Percentiles rank a stretch among this genome's conserved stretches.
Conservation (phyloP, 176 grass and related monocot genomes). For the Rhynchospora tenuis region DNA sequence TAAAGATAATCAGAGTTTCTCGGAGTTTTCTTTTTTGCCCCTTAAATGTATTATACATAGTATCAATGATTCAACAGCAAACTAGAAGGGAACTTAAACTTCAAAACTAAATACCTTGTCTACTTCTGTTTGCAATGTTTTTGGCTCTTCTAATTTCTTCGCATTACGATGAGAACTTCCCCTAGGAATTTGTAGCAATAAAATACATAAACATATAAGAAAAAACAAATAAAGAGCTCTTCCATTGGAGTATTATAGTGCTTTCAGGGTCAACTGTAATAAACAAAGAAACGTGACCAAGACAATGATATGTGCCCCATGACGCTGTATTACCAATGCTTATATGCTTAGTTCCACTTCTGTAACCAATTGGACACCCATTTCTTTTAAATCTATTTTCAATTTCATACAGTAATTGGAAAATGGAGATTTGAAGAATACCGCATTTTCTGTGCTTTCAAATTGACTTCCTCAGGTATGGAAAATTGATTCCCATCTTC, state of each 20-base stretch:
- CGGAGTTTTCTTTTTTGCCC: background rate
- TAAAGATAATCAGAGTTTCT: constrained; percentile 22
- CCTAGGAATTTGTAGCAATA: background rate
- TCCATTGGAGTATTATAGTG: background rate
- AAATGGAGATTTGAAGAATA: constrained; percentile 1
- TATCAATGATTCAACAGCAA: background rate
- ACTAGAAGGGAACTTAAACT: background rate
- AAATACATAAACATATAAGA: background rate
- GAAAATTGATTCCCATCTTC: constrained; percentile 41
- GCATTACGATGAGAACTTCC: background rate
- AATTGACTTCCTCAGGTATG: constrained; percentile 31
- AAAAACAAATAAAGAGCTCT: background rate
- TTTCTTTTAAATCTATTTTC: background rate
- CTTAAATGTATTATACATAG: background rate
- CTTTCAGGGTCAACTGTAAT: background rate
- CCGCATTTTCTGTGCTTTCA: constrained; percentile 24
- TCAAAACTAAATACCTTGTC: constrained; percentile 18
- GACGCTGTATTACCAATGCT: too few relatives aligned
- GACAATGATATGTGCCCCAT: background rate
- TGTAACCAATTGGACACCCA: background rate
- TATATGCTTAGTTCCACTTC: background rate
- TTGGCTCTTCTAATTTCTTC: background rate
- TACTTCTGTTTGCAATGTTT: constrained; percentile 6
- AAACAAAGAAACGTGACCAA: background rate
- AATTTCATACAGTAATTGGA: background rate